Evolutionary conservation across 352 stramenopile species (phyloP).

Genomic region (Thraustochytrium aureum): DNA sequence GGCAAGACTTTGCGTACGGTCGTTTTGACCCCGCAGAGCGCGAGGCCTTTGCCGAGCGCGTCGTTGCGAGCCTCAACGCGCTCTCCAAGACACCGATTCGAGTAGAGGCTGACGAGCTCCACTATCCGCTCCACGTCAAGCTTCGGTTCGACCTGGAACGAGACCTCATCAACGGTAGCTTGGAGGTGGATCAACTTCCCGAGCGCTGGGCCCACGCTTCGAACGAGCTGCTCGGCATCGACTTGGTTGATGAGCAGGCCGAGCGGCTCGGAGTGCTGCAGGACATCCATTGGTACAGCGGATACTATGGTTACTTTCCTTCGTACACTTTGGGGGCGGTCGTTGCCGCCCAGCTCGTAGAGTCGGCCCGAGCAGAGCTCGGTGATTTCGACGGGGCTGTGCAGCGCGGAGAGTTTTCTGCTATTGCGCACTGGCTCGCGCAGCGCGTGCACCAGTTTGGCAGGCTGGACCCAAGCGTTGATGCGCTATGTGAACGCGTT

Average conservation of each 20-base stretch:
- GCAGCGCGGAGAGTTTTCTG: constrained; percentile 29
- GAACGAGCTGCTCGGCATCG: constrained; percentile 58
- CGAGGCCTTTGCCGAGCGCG: constrained; percentile 58
- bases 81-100: constrained; percentile 64
- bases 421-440: constrained; percentile 21
- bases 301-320: constrained; percentile 72
- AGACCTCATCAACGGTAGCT: constrained; percentile 62
- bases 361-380: constrained; percentile 64
- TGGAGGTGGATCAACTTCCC: constrained; percentile 65
- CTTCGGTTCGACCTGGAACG: constrained; percentile 69
- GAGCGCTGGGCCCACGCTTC: constrained; percentile 64
- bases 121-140: constrained; percentile 71
- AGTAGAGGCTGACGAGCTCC: constrained; percentile 73
- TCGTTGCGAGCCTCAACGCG: constrained; percentile 66
- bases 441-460: constrained; percentile 38
- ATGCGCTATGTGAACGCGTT: constrained; percentile 32
- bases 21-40: constrained; percentile 53
- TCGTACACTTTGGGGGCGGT: constrained; percentile 69
- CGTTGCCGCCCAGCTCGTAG: constrained; percentile 64
- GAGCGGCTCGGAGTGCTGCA: constrained; percentile 62
- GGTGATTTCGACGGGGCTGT: constrained; percentile 17
- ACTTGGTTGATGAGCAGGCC: constrained; percentile 64
- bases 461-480: constrained; percentile 21
- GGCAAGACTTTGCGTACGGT: constrained; percentile 59
- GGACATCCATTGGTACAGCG: constrained; percentile 69